Percentiles rank a stretch among this genome's conserved stretches.
phyloP scores from a whole-genome alignment of 2,329 filamentous ascomycete species.

The Epichloe brachyelytri region DNA sequence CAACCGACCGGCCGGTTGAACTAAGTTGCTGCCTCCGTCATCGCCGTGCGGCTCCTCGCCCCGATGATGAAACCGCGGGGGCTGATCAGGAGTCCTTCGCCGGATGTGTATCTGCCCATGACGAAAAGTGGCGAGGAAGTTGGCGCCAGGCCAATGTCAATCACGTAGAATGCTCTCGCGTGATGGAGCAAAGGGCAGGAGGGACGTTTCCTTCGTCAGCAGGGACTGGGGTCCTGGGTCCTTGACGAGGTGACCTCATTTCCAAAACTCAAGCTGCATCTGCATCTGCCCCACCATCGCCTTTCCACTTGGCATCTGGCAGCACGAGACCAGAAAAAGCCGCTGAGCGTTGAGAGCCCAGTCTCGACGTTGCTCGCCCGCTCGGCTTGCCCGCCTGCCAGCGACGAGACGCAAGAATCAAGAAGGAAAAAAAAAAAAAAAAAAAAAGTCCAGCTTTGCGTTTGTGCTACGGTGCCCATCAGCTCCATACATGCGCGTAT shows the following conservation, averaged over 20 bases:
- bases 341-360: not conserved
- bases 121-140: not conserved
- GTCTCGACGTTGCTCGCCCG: not conserved
- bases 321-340: not conserved
- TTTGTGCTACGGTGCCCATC: too few species aligned
- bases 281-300: not conserved
- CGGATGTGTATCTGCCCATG: not conserved
- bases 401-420: not conserved
- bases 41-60: not conserved
- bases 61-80: not conserved
- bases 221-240: not conserved
- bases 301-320: not conserved
- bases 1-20: too few species aligned
- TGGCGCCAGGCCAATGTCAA: too few species aligned
- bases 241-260: conserved; percentile 2
- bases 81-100: not conserved
- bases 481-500: too few species aligned
- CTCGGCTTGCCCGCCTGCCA: not conserved
- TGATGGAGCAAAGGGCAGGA: too few species aligned
- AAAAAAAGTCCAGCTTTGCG: too few species aligned
- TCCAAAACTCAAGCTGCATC: not conserved
- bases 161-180: too few species aligned
- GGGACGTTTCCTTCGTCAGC: too few species aligned
- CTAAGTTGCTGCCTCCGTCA: not conserved
- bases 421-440: not conserved